phyloP scores from a whole-genome alignment of 768 basidiomycete genomes.

The Cystoderma amianthinum region DNA sequence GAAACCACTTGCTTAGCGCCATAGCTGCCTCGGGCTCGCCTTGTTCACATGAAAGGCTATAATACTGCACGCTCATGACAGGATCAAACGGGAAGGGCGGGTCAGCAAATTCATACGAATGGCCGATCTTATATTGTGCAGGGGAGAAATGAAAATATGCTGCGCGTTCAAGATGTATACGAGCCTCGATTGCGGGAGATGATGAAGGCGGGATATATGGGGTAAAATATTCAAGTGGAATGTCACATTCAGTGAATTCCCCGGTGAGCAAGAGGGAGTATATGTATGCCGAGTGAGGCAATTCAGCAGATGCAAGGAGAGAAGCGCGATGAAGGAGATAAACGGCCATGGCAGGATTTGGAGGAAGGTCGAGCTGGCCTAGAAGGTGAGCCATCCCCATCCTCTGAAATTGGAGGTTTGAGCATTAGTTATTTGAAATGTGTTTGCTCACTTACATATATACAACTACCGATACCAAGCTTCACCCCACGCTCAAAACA shows the following conservation, averaged over 20 bases:
- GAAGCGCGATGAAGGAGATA: conserved; percentile 76
- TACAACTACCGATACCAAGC: conserved; percentile 67
- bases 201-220: conserved; percentile 48
- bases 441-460: conserved; percentile 51
- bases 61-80: conserved; percentile 85
- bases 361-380: conserved; percentile 70
- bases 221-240: conserved; percentile 44
- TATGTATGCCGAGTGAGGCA: conserved; percentile 84
- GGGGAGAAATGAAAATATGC: conserved; percentile 82
- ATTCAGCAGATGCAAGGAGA: conserved; percentile 57
- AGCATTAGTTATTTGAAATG: conserved; percentile 2
- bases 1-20: conserved; percentile 96
- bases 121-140: conserved; percentile 89
- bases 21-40: conserved; percentile 93
- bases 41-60: conserved; percentile 72
- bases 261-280: conserved; percentile 78
- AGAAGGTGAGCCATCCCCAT: conserved; percentile 91
- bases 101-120: conserved; percentile 86
- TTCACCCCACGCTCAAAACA: conserved; percentile 84
- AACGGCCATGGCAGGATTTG: conserved; percentile 50
- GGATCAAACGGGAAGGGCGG: conserved; percentile 85
- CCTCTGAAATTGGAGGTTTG: conserved; percentile 40
- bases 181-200: conserved; percentile 51
- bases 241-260: conserved; percentile 64
- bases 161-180: conserved; percentile 73